Evolutionary conservation across 1,284 basidiomycete genomes (phyloP), one percentile per base, ranked within the genome.

Genomic region (Pascua sp.): DNA sequence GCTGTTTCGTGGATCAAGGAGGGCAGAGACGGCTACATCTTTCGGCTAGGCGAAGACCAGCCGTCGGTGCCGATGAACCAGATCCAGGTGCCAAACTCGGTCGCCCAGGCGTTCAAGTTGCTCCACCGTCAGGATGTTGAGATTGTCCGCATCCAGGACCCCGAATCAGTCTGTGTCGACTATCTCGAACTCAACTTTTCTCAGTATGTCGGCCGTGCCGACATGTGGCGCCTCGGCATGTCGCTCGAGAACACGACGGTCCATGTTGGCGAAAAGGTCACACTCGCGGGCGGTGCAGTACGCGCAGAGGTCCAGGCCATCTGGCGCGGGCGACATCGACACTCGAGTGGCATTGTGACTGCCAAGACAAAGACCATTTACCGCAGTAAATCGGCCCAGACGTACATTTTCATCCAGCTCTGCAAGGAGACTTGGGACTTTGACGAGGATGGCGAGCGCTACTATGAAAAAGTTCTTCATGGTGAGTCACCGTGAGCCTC

Each of bases 371-470:
- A 94, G 77, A 80, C 89, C 16, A 86, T 98, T 50, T 97, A 89
- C 68, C 84, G 95, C 41, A 92, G 91, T 15, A 84, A 92, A 51
- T 96, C 92, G 5, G 91, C 95, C 42, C 93, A 90, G 74, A 85
- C 89, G 17, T 80, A 78, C 66, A 62, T 99, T 53, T 96, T 97
- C 75, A 90, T 99, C 53, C 94, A 98, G 80, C 87, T 99, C 13
- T 94, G 91, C 68, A 84, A 86, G 52, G 96, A 99, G 73, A 86
- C 97, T 60, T 98, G 92, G 91, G 90, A 96, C 65, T 99, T 98
- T 73, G 86, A 94, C 55, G 92, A 91, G 51, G 95, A 98, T 66
- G 96, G 96, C 17, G 91, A 95, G 74, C 85, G 92, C 4, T 96
- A 90, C 77, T 91, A 91, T 68, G 95, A 98, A 76, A 98, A 98